A percentile compares a stretch with the other conserved stretches of the same genome.
Evolutionary conservation across 2,329 filamentous ascomycete species (phyloP).

Genomic region (Fusarium proliferatum): DNA sequence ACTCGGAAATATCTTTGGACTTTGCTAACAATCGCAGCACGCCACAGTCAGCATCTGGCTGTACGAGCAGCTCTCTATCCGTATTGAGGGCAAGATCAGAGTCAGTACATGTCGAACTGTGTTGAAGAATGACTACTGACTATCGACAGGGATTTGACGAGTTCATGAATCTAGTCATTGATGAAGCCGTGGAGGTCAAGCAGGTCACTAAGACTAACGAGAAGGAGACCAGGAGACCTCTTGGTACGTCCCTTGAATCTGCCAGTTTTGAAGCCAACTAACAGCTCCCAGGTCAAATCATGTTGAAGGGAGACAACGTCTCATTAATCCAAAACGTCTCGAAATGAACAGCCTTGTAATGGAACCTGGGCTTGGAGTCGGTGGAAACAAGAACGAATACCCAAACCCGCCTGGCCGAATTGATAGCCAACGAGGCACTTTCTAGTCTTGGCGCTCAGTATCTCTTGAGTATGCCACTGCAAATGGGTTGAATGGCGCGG

Average conservation of each 20-base stretch:
- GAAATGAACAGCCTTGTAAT: constrained; percentile 33
- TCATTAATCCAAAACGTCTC: constrained; percentile 76
- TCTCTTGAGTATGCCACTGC: constrained; percentile 9
- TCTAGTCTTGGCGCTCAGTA: constrained; percentile 24
- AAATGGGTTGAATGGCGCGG: constrained; percentile 14
- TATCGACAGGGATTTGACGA: constrained; percentile 89
- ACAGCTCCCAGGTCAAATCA: constrained; percentile 75
- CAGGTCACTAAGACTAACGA: constrained; percentile 81
- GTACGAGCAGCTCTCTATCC: constrained; percentile 92
- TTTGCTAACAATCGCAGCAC: constrained; percentile 62
- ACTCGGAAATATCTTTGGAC: not conserved
- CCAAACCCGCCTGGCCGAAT: constrained; percentile 26
- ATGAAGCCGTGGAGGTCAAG: constrained; percentile 94
- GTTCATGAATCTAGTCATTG: constrained; percentile 98
- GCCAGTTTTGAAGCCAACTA: not conserved
- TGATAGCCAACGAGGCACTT: constrained; percentile 27
- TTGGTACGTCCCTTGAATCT: constrained; percentile 68
- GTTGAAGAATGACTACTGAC: not conserved
- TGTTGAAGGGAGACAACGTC: constrained; percentile 90
- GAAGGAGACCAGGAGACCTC: constrained; percentile 78
- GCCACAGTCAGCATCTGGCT: constrained; percentile 94
- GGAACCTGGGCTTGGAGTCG: constrained; percentile 5
- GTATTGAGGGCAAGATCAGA: constrained; percentile 96
- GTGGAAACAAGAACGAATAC: constrained; percentile 31
- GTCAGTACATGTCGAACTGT: constrained; percentile 62